phyloP scores from a whole-genome alignment of 805 yeast genomes.

The Metschnikowia shivogae region DNA sequence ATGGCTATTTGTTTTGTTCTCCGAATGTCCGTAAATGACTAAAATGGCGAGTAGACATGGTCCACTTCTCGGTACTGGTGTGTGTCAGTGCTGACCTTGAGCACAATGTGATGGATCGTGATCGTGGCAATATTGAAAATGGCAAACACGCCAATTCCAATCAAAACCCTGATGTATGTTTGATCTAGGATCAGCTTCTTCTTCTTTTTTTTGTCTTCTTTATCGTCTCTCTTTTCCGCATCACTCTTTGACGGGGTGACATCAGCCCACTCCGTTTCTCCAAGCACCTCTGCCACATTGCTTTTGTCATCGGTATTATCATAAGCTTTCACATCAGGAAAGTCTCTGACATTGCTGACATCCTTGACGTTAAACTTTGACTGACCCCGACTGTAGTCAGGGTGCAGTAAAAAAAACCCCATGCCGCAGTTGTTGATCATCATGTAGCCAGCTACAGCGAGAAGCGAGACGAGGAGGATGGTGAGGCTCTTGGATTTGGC shows the following conservation, averaged over 20 bases:
- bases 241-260: background rate
- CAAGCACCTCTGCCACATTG: background rate
- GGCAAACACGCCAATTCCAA: slow-evolving; percentile 34
- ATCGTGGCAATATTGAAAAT: slow-evolving; percentile 35
- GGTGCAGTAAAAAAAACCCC: slow-evolving; percentile 1
- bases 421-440: slow-evolving; percentile 1
- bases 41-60: slow-evolving; percentile 19
- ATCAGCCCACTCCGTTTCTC: background rate
- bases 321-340: background rate
- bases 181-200: slow-evolving; percentile 8
- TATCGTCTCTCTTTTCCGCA: background rate
- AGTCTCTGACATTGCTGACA: too few relatives aligned
- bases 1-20: too few relatives aligned
- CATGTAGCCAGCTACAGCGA: background rate
- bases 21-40: background rate
- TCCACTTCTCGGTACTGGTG: slow-evolving; percentile 34
- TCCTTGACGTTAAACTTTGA: too few relatives aligned
- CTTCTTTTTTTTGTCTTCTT: slow-evolving; percentile 1
- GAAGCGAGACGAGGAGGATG: background rate
- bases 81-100: slow-evolving; percentile 24
- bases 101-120: slow-evolving; percentile 35
- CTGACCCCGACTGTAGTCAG: background rate
- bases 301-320: background rate
- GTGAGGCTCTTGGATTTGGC: background rate
- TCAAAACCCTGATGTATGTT: slow-evolving; percentile 27